Percentiles rank a stretch among this genome's conserved stretches.
Conservation (phyloP, 2,329 filamentous ascomycete genomes). For the Trichophyton verrucosum region DNA sequence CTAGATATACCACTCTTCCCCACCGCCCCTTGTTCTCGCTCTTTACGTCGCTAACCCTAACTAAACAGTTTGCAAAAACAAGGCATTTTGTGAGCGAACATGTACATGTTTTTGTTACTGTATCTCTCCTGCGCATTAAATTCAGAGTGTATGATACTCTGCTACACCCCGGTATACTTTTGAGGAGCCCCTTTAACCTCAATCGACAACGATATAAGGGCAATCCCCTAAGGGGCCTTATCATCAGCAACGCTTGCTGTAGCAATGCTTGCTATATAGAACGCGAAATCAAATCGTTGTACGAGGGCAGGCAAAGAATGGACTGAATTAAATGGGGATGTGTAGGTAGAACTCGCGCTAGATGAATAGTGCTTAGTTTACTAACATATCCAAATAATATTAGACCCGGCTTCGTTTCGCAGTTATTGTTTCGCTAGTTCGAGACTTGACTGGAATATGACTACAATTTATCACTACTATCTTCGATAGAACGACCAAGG, state of each 20-base stretch:
- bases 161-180: not conserved
- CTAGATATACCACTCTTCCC: not conserved
- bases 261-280: not conserved
- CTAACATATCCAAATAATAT: not conserved
- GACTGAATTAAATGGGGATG: not conserved
- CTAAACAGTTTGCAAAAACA: slow-evolving; percentile 16
- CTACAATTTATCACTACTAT: no score
- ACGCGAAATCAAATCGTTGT: not conserved
- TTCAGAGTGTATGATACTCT: not conserved
- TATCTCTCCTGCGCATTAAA: not conserved
- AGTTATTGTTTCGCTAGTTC: no score
- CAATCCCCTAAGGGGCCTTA: not conserved
- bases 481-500: no score
- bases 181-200: not conserved
- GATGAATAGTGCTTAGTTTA: not conserved
- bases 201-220: not conserved
- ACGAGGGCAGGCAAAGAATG: not conserved
- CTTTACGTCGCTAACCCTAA: slow-evolving; percentile 9
- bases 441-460: no score
- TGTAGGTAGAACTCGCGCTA: not conserved
- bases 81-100: slow-evolving; percentile 14
- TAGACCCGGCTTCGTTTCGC: not conserved
- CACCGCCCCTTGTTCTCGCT: not conserved
- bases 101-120: no score
- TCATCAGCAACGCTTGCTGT: not conserved